Evolutionary conservation across 306 rosid species (phyloP), one percentile per base, ranked within the genome.

Genomic region (Trifolium dubium): DNA sequence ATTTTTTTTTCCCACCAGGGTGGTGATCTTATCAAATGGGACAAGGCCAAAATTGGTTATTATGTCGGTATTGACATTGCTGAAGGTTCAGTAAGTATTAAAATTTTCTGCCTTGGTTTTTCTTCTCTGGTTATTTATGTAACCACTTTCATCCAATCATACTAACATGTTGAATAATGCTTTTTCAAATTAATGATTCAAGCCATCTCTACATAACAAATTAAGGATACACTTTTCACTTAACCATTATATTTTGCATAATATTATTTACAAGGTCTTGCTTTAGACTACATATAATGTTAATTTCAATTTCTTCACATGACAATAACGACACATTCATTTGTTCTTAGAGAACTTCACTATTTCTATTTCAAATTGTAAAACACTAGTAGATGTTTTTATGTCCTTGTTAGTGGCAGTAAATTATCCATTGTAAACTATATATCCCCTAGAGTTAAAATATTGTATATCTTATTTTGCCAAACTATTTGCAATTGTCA

Each of bases 1-100:
- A 32, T 41, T 31, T 58, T 53, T 53, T 63, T 49, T 47, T 63
- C 30, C 76, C 13, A 55, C 56, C 77, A 94, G 99, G 99, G 99
- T n/a, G 97, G 99, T 59, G 99, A 94, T 83, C 97, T 94, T 64
- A 92, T 94, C 84, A 92, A 94, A 87, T 94, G 99, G 99, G 99
- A 94, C 86, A 94, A 94, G 80, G 96, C 99, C 32, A 94, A 85
- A 82, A 49, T 94, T 86, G 99, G 96, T 58, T 94, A 94, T 67
- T 94, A 94, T 77, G 99, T 94, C 81, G 99, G 99, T 46, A 81
- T 94, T 78, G 99, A 94, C 82, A 94, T 94, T 17, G 97, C 99
- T 7, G 96, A 92, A 56, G 99, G 99, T 71, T 94, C 99, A 0
- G 99, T 90, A 82, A 88, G 96, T 82, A 58, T 72, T 81, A 23